Evolutionary conservation across 768 basidiomycete genomes (phyloP).

Genomic region (Phaeolepiota aurea): DNA sequence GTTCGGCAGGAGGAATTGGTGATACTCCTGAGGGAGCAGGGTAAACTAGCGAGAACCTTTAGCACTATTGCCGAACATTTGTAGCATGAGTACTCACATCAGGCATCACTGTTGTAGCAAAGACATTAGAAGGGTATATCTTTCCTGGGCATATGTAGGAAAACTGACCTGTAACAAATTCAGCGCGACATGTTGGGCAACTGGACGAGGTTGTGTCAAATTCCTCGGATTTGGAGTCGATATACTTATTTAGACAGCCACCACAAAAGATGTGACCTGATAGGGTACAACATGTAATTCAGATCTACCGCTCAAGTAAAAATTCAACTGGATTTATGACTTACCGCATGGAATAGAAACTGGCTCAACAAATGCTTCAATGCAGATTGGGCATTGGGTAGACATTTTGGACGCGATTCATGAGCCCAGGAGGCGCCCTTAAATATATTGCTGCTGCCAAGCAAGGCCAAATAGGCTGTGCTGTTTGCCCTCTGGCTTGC

Average conservation of each 20-base stretch:
- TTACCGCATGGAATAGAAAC: conserved; percentile 56
- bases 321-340: not conserved
- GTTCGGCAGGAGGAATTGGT: conserved; percentile 33
- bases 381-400: conserved; percentile 47
- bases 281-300: conserved; percentile 6
- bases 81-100: conserved; percentile 13
- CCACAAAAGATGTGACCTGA: conserved; percentile 61
- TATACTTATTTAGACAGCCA: conserved; percentile 38
- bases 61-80: not conserved
- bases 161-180: conserved; percentile 44
- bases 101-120: conserved; percentile 14
- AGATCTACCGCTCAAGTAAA: too few species aligned
- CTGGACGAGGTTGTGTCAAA: conserved; percentile 23
- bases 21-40: conserved; percentile 41
- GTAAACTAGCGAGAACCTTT: conserved; percentile 21
- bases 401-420: conserved; percentile 13
- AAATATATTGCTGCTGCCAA: too few species aligned
- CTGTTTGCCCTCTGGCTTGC: not conserved
- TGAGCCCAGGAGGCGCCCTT: not conserved
- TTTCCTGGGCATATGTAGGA: conserved; percentile 5
- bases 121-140: not conserved
- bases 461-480: conserved; percentile 1
- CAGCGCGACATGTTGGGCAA: conserved; percentile 51
- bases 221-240: conserved; percentile 25
- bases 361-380: conserved; percentile 41